These are phyloP conservation scores for Oryza australiensis DNA, from an alignment of 176 grass and related monocot species.

Conservation along the genomic window DNA sequence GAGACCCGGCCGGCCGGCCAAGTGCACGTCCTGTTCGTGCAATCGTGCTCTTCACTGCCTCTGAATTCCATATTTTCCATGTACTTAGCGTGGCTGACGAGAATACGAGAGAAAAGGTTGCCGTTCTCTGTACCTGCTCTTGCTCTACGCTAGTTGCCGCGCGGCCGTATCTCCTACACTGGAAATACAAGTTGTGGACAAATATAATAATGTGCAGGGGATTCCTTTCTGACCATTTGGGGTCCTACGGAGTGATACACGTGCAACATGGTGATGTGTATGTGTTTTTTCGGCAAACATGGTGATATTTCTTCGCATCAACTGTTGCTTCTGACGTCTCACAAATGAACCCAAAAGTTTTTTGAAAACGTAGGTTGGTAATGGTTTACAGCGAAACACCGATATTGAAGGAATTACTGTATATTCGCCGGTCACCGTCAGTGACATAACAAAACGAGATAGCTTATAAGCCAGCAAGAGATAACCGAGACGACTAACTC, in stretches of 20 bases:
- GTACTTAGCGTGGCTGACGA: not conserved
- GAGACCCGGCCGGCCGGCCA: not conserved
- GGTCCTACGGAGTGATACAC: not conserved
- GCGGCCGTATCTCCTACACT: not conserved
- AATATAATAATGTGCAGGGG: not conserved
- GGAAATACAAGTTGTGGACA: not conserved
- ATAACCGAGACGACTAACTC: not conserved
- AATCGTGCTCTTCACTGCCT: slow-evolving; percentile 2
- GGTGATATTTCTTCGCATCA: not conserved
- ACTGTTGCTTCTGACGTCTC: not conserved
- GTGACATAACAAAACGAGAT: not conserved
- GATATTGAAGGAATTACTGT: not conserved
- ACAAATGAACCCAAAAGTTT: not conserved
- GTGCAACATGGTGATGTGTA: not conserved
- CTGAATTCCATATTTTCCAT: not conserved
- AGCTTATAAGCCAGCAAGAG: not conserved
- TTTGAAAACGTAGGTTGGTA: not conserved
- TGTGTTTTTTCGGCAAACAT: not conserved
- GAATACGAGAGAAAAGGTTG: not conserved
- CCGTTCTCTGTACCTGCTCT: not conserved
- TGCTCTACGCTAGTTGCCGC: not conserved
- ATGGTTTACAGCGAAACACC: slow-evolving; percentile 11
- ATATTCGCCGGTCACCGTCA: slow-evolving; percentile 6
- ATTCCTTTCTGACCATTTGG: not conserved
- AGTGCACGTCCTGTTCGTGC: not conserved